Conservation (phyloP, 2,329 filamentous ascomycete species). For the Colletotrichum limetticola region DNA sequence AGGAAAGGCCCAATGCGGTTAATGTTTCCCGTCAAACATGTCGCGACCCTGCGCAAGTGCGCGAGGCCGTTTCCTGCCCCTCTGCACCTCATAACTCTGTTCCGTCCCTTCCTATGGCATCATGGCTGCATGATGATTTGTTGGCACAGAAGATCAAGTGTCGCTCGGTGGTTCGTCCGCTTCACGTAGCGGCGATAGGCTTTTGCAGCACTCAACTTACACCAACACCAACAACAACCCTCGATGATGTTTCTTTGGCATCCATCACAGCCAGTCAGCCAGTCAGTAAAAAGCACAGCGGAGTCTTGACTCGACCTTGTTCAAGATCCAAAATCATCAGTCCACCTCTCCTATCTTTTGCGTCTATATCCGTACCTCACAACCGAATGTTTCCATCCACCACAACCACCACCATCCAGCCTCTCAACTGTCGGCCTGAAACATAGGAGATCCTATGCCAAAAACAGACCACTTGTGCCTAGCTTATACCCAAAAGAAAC, state of each 20-base stretch:
- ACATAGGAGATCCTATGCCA: constrained; percentile 17
- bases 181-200: background rate
- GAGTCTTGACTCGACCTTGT: background rate
- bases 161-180: constrained; percentile 1
- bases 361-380: background rate
- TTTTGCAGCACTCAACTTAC: background rate
- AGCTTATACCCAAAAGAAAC: constrained; percentile 6
- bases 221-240: background rate
- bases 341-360: background rate
- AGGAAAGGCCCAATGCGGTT: background rate
- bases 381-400: background rate
- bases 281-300: background rate
- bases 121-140: background rate
- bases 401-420: background rate
- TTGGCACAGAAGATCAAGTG: background rate
- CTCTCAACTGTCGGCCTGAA: constrained; percentile 16
- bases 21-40: background rate
- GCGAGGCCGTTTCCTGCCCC: background rate
- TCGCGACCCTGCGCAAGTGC: background rate
- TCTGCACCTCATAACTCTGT: constrained; percentile 17
- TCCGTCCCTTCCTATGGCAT: background rate
- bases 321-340: background rate
- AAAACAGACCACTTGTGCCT: constrained; percentile 24
- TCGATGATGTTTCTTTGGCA: background rate
- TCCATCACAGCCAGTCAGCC: background rate